Evolutionary conservation across 345 rosid species (phyloP), one percentile per base, ranked within the genome.

Genomic region (Mercurialis annua): DNA sequence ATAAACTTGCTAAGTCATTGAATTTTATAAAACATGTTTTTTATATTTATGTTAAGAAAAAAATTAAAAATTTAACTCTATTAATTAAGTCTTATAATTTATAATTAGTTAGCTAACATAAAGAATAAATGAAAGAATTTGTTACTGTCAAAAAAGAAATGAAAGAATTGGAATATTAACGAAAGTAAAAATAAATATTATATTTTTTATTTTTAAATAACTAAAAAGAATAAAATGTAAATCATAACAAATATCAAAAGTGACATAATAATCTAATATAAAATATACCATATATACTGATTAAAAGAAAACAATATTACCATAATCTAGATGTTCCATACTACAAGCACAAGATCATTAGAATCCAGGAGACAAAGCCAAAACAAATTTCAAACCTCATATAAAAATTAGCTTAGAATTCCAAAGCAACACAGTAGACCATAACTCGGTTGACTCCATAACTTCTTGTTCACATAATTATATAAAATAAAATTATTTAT

Each of bases 281-380:
- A n/a, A n/a, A n/a, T n/a, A n/a, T n/a, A n/a, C n/a, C n/a, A n/a
- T n/a, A n/a, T n/a, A n/a, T n/a, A n/a, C n/a, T n/a, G n/a, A n/a
- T 20, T 4, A n/a, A 17, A 31, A n/a, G 34, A 69, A 18, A 36
- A 33, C 9, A 44, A 33, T 58, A 38, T 50, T 18, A 59, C 42
- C 53, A 44, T 38, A 65, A 29, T n/a, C n/a, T n/a, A n/a, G n/a
- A n/a, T 17, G 61, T 53, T 74, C 72, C 66, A n/a, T 69, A 16
- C 14, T 69, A 68, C 66, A 70, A 51, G 76, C 73, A 51, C 57
- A 71, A 76, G 74, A 17, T 58, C 71, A 21, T 29, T 34, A 56
- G 46, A 72, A 62, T 64, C 46, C 49, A 38, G 18, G 69, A 57
- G 72, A 51, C 67, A 57, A 70, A 59, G 42, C 71, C 71, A 53